Conservation (phyloP, 345 rosid species). For the Pistacia atlantica region DNA sequence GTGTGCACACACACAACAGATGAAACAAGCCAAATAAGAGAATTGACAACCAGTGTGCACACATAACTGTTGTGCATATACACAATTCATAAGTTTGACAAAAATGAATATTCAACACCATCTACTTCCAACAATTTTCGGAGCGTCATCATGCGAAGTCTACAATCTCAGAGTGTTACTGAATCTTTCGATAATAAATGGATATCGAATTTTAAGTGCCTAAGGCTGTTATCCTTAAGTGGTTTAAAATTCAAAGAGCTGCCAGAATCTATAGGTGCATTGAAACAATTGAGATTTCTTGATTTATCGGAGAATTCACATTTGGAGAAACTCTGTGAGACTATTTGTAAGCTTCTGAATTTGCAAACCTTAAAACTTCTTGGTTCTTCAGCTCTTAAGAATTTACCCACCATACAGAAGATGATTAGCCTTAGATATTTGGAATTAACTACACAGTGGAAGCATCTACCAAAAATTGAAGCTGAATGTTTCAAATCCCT, state of each 20-base stretch:
- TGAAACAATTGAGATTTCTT: conserved; percentile 37
- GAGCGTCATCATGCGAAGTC: too few relatives aligned
- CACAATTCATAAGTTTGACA: too few relatives aligned
- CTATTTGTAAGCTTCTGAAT: conserved; percentile 25
- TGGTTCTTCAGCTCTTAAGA: conserved; percentile 19
- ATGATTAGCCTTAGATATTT: conserved; percentile 25
- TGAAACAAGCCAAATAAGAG: too few relatives aligned
- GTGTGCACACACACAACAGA: too few relatives aligned
- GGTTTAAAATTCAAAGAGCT: conserved; percentile 14
- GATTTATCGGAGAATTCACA: neutral
- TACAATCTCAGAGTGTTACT: too few relatives aligned
- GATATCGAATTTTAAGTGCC: conserved; percentile 14
- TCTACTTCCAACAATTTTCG: too few relatives aligned
- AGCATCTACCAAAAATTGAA: conserved; percentile 13
- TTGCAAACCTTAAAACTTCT: conserved; percentile 26
- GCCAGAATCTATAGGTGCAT: neutral
- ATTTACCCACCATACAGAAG: conserved; percentile 24
- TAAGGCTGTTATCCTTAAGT: conserved; percentile 20
- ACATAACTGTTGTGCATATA: too few relatives aligned
- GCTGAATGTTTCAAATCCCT: conserved; percentile 27
- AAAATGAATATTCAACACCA: too few relatives aligned
- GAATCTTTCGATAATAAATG: neutral
- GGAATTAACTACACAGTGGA: conserved; percentile 24
- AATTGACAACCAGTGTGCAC: too few relatives aligned
- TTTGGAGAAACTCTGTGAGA: conserved; percentile 22